Percentiles rank a stretch among this genome's conserved stretches.
These are phyloP conservation scores for Atkinsonella texensis DNA, from an alignment of 2,329 filamentous ascomycete species.

Conservation along the genomic window DNA sequence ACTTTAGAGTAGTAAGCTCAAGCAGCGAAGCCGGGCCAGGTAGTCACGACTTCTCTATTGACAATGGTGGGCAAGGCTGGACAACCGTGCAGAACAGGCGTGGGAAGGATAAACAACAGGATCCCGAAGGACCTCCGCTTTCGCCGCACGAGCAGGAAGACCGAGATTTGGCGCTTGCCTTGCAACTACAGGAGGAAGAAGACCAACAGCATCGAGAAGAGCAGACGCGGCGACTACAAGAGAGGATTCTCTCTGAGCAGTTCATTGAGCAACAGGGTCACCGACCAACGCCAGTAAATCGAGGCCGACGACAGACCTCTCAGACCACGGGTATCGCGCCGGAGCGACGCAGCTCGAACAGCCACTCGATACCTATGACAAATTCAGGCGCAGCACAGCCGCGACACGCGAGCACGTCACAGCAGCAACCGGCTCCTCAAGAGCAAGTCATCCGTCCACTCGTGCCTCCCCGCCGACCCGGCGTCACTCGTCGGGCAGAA, in stretches of 20 bases:
- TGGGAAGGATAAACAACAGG: slow-evolving; percentile 16
- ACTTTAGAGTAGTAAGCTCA: slow-evolving; percentile 74
- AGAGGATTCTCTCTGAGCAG: slow-evolving; percentile 56
- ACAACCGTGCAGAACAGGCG: slow-evolving; percentile 35
- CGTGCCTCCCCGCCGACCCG: slow-evolving; percentile 24
- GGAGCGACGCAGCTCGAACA: slow-evolving; percentile 16
- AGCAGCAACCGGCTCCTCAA: slow-evolving; percentile 3
- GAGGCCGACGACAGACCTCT: slow-evolving; percentile 10
- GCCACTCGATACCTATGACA: slow-evolving; percentile 3
- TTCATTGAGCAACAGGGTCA: slow-evolving; percentile 55
- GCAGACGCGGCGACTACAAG: slow-evolving; percentile 49
- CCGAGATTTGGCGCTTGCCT: slow-evolving; percentile 72
- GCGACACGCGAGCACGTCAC: slow-evolving; percentile 2
- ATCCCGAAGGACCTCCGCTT: slow-evolving; percentile 20
- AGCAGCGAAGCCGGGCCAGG: slow-evolving; percentile 11
- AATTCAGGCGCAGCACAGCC: not conserved
- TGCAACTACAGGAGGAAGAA: slow-evolving; percentile 92
- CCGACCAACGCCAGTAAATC: slow-evolving; percentile 16
- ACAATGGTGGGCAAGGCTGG: slow-evolving; percentile 32
- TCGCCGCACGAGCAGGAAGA: slow-evolving; percentile 59
- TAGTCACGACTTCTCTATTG: slow-evolving; percentile 8
- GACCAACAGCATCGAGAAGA: slow-evolving; percentile 63
- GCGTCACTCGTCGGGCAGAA: slow-evolving; percentile 25
- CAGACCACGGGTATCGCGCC: slow-evolving; percentile 3
- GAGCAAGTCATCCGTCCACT: slow-evolving; percentile 31